Conservation (phyloP, 108 stramenopile species). For the Cyclotella baltica region DNA sequence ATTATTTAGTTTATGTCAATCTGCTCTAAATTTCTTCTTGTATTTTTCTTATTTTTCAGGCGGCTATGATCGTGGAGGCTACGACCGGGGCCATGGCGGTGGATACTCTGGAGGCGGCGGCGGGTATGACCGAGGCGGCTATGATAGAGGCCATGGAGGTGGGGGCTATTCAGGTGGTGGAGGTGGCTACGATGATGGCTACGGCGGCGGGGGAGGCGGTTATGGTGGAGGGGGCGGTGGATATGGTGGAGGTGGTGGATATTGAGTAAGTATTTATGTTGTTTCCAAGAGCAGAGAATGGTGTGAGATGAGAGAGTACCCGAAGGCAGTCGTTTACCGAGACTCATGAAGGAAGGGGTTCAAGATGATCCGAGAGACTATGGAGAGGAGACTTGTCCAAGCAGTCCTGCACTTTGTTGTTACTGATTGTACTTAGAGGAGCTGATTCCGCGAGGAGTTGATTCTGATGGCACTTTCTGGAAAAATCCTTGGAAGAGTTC, state of each 20-base stretch:
- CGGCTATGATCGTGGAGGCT: conserved; percentile 51
- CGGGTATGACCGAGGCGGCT: conserved; percentile 52
- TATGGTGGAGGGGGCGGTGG: conserved; percentile 12
- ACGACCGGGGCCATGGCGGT: conserved; percentile 30
- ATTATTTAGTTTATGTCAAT: background rate
- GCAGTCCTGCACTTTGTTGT: background rate
- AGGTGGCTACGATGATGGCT: conserved; percentile 53
- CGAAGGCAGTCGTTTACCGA: background rate
- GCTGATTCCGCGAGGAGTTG: no score
- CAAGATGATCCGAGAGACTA: background rate
- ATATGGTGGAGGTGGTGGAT: background rate
- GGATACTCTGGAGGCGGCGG: conserved; percentile 23
- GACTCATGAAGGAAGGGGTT: background rate
- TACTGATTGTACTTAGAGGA: no score
- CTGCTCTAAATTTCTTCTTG: background rate
- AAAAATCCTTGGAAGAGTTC: no score
- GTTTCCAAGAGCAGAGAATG: background rate
- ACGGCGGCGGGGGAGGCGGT: conserved; percentile 15
- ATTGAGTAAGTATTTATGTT: conserved; percentile 19
- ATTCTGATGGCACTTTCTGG: no score
- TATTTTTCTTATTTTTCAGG: background rate
- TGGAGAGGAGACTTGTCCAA: background rate
- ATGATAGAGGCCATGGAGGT: conserved; percentile 11
- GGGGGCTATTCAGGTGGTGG: conserved; percentile 41
- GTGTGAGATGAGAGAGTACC: conserved; percentile 15